phyloP scores from a whole-genome alignment of 2,329 filamentous ascomycete genomes.

The Blastomyces gilchristii region DNA sequence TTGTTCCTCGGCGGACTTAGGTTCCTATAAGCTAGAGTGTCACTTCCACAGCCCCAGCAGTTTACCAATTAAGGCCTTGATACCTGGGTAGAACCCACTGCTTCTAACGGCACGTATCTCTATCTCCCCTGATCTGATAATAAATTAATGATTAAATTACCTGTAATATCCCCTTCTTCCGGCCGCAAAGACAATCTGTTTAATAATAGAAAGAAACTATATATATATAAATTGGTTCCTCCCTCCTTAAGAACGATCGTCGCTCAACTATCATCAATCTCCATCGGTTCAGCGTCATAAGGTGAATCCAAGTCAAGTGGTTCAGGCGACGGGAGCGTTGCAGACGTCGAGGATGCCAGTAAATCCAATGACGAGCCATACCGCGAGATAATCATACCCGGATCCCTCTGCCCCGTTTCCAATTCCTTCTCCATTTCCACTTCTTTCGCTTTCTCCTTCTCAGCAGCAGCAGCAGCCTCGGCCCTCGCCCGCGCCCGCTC shows the following conservation, averaged over 20 bases:
- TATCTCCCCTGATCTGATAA: neutral
- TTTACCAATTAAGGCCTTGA: neutral
- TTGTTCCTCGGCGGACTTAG: neutral
- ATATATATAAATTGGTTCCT: too few relatives aligned
- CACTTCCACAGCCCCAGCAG: neutral
- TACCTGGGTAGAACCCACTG: neutral
- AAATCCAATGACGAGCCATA: slow-evolving; percentile 1
- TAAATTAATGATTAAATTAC: neutral
- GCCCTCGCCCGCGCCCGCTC: slow-evolving; percentile 52
- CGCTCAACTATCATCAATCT: slow-evolving; percentile 18
- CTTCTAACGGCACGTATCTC: neutral
- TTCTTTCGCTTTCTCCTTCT: slow-evolving; percentile 18
- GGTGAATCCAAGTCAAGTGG: neutral
- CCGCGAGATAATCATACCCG: neutral
- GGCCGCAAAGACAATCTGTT: neutral
- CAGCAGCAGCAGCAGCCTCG: slow-evolving; percentile 5
- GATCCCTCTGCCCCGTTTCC: neutral
- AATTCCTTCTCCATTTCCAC: slow-evolving; percentile 12
- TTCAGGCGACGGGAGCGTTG: neutral
- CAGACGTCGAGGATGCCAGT: neutral
- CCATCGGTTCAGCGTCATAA: slow-evolving; percentile 22
- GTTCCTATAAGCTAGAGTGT: neutral
- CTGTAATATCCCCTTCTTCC: neutral
- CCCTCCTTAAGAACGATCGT: neutral
- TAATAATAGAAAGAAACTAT: neutral